Evolutionary conservation across 1,139 yeast genomes (phyloP), one percentile per base, ranked within the genome.

Genomic region (Taphrina confusa): DNA sequence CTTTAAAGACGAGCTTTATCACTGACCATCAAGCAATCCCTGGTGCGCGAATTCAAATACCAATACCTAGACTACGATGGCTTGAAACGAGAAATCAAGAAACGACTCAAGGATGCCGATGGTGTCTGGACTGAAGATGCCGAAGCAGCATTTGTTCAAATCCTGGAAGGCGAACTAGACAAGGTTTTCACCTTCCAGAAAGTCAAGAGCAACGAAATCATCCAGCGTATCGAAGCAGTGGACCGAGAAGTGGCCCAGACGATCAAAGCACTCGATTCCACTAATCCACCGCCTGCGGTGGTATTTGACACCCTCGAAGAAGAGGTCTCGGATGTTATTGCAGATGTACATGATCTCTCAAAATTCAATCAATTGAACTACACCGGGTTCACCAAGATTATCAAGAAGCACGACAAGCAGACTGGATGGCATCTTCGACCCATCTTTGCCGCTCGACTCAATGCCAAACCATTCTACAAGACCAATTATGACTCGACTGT

Each of bases 271-370:
- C 51, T 74, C 62, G 62, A 63, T 25, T 59, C 63, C 6, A 57
- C 63, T 12, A 47, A 60, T 11, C 66, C 65, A n/a, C 60, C 67
- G n/a, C 65, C 78, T 62, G 96, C 90, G 70, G 88, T 87, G 71
- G 95, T 88, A 70, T 92, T 90, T 69, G 94, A 89, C 68, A 89
- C 85, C 63, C 79, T 92, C 68, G 97, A 92, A 74, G 94, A 87
- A 66, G 97, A 90, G 70, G 78, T 92, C 67, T 83, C 91, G 60
- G 97, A 91, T 68, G 85, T 92, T 66, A 91, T 92, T 73, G 97
- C 97, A 30, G 97, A 91, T 74, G 97, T 92, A 51, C 97, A 92
- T 70, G 98, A 92, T 73, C 80, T 92, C 70, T 96, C 96, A 66
- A 91, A 92, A 73, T 92, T 88, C 73, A 82, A 96, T 22, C 80